Base-by-base conservation (phyloP, 2,329 filamentous ascomycete genomes). In the Cylindrodendrum hubeiense region DNA sequence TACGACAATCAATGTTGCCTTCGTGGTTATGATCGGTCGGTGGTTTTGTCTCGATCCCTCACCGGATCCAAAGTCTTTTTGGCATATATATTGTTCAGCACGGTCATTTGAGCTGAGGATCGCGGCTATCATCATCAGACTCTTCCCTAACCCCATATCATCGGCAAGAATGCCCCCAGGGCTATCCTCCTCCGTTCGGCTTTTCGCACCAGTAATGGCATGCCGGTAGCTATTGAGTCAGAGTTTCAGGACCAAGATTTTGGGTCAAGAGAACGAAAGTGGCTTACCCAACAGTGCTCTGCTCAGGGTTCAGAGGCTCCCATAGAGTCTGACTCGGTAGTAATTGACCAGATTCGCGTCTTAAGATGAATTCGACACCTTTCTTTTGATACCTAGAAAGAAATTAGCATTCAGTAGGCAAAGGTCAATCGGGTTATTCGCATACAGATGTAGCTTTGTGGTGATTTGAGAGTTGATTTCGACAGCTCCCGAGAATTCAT, bases 101-200 rank as follows among this genome's bases (percentile, higher is more conserved):
- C 15, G 41, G 26, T 22, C 10, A 8, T 37, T 39, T 22, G 46
- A 52, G 13, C 24, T n/a, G 19, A 44, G 15, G 12, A 60, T 60
- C 8, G 34, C 34, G 1, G 56, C 22, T 10, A 60, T 49, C 24
- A 49, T 60, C 10, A 19, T 60, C 24, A 60, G 9, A 2, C 46
- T 60, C 37, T 60, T 60, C n/a, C 56, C 56, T 4, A 60, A 21
- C 6, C 56, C 56, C 56, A 60, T 60, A 13, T 52, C 56, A 28
- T 60, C 56, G 5, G 56, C 56, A 24, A 60, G 47, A 52, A 60
- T 60, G 17, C 56, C 56, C 2, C 56, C 56, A 3, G 28, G 22
- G 33, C 34, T 17, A 15, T 60, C 56, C 8, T 60, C 54, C n/a
- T 43, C 24, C 12, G 4, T 7, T 19, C 15, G 15, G n/a, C 54